phyloP scores from a whole-genome alignment of 257 asterid species.

The Prunella vulgaris region DNA sequence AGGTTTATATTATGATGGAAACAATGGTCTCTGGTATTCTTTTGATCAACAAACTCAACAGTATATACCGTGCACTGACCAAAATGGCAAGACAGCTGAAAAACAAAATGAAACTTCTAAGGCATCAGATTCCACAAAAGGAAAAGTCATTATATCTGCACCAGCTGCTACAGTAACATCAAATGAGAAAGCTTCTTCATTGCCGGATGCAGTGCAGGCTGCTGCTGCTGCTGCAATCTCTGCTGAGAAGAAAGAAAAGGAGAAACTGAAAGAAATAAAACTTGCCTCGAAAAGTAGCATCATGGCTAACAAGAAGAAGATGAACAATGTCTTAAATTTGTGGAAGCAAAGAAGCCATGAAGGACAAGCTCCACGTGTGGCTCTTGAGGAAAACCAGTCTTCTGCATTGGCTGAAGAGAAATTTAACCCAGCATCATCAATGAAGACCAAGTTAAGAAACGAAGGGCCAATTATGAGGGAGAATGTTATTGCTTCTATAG shows the following conservation, averaged over 20 bases:
- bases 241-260: slow-evolving; percentile 97
- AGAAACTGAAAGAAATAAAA: slow-evolving; percentile 72
- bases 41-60: slow-evolving; percentile 79
- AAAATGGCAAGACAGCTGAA: slow-evolving; percentile 60
- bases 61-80: slow-evolving; percentile 73
- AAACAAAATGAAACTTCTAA: slow-evolving; percentile 50
- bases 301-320: slow-evolving; percentile 92
- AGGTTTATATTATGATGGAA: slow-evolving; percentile 95
- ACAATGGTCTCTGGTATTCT: slow-evolving; percentile 88
- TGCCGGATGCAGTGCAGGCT: slow-evolving; percentile 95
- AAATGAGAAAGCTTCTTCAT: slow-evolving; percentile 71
- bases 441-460: slow-evolving; percentile 50
- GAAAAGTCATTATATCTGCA: slow-evolving; percentile 83
- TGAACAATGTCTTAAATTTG: slow-evolving; percentile 88
- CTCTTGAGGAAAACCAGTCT: slow-evolving; percentile 55
- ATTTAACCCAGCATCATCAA: slow-evolving; percentile 40
- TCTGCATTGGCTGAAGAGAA: slow-evolving; percentile 48
- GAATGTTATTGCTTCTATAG: slow-evolving; percentile 30
- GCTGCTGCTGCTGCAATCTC: slow-evolving; percentile 98
- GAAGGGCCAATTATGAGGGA: slow-evolving; percentile 43
- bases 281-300: slow-evolving; percentile 93
- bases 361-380: slow-evolving; percentile 87
- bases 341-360: slow-evolving; percentile 98
- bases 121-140: slow-evolving; percentile 46
- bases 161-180: slow-evolving; percentile 84